These are phyloP conservation scores for Paracoccidioides lutzii DNA, from an alignment of 2,329 filamentous ascomycete species.

Conservation along the genomic window DNA sequence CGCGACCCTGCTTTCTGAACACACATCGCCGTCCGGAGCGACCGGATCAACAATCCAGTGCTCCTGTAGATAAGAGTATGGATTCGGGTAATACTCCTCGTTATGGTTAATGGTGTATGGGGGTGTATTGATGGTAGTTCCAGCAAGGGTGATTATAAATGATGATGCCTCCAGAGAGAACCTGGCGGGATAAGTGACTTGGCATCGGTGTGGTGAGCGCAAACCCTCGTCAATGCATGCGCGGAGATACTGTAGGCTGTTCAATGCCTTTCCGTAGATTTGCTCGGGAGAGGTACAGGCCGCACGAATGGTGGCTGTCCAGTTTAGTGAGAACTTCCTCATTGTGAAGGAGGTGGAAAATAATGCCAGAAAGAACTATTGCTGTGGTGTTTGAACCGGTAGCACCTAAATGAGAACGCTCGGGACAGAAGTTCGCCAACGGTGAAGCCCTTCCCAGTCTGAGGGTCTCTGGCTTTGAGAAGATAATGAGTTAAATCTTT, in stretches of 20 bases:
- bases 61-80: constrained; percentile 22
- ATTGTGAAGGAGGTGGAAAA: constrained; percentile 30
- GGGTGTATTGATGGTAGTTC: constrained; percentile 20
- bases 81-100: constrained; percentile 20
- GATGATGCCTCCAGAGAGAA: constrained; percentile 17
- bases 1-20: constrained; percentile 22
- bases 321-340: constrained; percentile 19
- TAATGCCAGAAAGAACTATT: constrained; percentile 23
- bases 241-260: constrained; percentile 27
- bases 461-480: constrained; percentile 34
- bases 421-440: constrained; percentile 36
- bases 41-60: constrained; percentile 22
- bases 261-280: constrained; percentile 20
- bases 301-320: constrained; percentile 21
- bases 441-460: constrained; percentile 33
- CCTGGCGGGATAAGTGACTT: constrained; percentile 19
- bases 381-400: constrained; percentile 35
- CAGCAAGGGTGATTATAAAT: constrained; percentile 23
- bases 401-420: constrained; percentile 38
- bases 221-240: constrained; percentile 31
- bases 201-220: constrained; percentile 22
- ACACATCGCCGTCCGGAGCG: constrained; percentile 7
- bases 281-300: constrained; percentile 28
- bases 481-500: constrained; percentile 40
- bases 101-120: constrained; percentile 25